phyloP scores from a whole-genome alignment of 2,329 filamentous ascomycete genomes.

The Paraphoma sp. region DNA sequence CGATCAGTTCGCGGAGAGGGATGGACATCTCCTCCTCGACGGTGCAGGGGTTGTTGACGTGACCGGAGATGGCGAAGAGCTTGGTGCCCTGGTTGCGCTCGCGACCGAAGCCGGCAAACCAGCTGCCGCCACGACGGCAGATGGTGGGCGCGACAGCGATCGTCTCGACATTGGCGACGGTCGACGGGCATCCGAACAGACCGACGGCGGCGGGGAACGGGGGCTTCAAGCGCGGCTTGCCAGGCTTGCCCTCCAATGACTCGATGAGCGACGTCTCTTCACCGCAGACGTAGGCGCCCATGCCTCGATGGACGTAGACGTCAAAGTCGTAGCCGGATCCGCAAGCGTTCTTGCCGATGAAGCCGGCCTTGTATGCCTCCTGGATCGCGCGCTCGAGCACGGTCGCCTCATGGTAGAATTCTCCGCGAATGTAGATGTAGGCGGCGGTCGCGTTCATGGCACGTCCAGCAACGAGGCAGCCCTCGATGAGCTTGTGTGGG shows the following conservation, averaged over 20 bases:
- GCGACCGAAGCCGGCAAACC: conserved; percentile 93
- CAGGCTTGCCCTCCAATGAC: conserved; percentile 96
- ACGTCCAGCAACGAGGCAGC: conserved; percentile 91
- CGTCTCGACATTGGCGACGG: conserved; percentile 98
- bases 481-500: conserved; percentile 97
- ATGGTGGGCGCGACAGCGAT: conserved; percentile 95
- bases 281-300: conserved; percentile 96
- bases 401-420: conserved; percentile 95
- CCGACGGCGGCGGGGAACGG: conserved; percentile 97
- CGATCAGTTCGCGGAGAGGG: conserved; percentile 91
- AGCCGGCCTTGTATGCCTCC: conserved; percentile 91
- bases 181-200: conserved; percentile 97
- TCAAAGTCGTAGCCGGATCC: conserved; percentile 97
- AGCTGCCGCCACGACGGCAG: conserved; percentile 85
- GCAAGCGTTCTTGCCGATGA: conserved; percentile 98
- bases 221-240: conserved; percentile 97
- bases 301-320: conserved; percentile 94
- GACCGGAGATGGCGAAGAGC: conserved; percentile 96
- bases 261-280: conserved; percentile 99
- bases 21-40: conserved; percentile 99
- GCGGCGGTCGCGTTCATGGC: conserved; percentile 99
- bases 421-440: conserved; percentile 99
- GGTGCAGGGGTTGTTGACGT: conserved; percentile 98
- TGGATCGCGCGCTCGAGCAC: conserved; percentile 95
- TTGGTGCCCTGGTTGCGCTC: conserved; percentile 98